phyloP scores from a whole-genome alignment of 2,329 filamentous ascomycete species.

The Ceratocystis papillata region DNA sequence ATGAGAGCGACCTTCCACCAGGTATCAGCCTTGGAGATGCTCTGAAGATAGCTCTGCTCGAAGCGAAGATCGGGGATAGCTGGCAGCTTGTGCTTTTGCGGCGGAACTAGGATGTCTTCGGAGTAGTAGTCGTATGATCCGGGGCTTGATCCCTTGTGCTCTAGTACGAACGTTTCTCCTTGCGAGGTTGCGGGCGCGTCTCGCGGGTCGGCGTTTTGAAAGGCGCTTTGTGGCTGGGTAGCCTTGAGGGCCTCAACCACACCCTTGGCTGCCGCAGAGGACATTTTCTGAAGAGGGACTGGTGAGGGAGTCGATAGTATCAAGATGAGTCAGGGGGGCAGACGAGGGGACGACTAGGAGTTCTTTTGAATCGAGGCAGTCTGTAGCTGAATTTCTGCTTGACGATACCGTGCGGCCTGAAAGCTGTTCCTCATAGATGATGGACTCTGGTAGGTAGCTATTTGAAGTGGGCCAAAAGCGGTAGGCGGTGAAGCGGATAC shows the following conservation, averaged over 20 bases:
- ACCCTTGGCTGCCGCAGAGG: slow-evolving; percentile 17
- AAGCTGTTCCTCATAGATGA: neutral
- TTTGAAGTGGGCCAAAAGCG: neutral
- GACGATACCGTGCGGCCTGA: neutral
- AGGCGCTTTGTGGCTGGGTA: slow-evolving; percentile 24
- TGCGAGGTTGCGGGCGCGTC: slow-evolving; percentile 22
- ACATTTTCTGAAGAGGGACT: slow-evolving; percentile 8
- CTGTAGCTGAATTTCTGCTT: neutral
- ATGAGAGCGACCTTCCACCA: slow-evolving; percentile 75
- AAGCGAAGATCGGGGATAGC: slow-evolving; percentile 83
- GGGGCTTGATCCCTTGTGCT: slow-evolving; percentile 18
- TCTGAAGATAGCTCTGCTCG: slow-evolving; percentile 94
- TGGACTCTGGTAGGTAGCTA: neutral
- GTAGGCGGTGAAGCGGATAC: slow-evolving; percentile 2
- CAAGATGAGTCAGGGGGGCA: neutral
- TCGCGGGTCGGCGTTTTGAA: slow-evolving; percentile 21
- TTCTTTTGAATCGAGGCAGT: neutral
- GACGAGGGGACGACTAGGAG: neutral
- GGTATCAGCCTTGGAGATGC: slow-evolving; percentile 66
- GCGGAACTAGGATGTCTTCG: slow-evolving; percentile 52
- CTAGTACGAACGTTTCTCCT: slow-evolving; percentile 18
- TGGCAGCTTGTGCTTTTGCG: slow-evolving; percentile 40
- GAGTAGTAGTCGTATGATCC: slow-evolving; percentile 55
- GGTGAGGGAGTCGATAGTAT: neutral
- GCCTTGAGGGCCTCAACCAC: slow-evolving; percentile 24